Evolutionary conservation across 129 eudicot species (phyloP).

Genomic region (Glebionis coronaria): DNA sequence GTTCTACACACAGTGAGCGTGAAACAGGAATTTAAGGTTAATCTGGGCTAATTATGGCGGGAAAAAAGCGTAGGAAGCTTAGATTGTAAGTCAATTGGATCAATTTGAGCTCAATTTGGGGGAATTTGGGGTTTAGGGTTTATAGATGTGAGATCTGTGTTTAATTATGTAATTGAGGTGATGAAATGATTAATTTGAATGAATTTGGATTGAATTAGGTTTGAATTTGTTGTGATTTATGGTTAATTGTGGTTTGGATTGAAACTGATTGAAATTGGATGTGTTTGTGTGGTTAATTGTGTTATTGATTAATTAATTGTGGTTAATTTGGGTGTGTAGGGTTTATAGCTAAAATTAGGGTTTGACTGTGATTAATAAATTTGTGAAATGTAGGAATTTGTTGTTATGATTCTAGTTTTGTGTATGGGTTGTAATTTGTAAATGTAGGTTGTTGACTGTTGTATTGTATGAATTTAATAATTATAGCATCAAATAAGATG

Average conservation of each 20-base stretch:
- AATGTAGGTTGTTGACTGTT: slow-evolving; percentile 18
- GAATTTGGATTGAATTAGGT: slow-evolving; percentile 3
- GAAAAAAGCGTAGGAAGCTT: slow-evolving; percentile 43
- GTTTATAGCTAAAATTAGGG: background rate
- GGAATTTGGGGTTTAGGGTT: slow-evolving; percentile 15
- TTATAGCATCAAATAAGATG: too few relatives aligned
- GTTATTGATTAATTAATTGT: background rate
- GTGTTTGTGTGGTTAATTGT: slow-evolving; percentile 7
- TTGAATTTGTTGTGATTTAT: background rate
- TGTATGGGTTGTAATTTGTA: background rate
- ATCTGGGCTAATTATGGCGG: slow-evolving; percentile 40
- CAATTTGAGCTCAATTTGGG: background rate
- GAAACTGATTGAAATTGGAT: background rate
- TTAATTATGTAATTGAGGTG: slow-evolving; percentile 10
- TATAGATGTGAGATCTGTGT: slow-evolving; percentile 28
- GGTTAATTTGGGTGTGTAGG: slow-evolving; percentile 25
- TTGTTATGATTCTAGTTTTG: background rate
- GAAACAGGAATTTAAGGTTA: background rate
- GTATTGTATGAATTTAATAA: background rate
- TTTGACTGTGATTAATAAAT: slow-evolving; percentile 8
- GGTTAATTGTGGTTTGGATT: slow-evolving; percentile 4
- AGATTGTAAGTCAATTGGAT: slow-evolving; percentile 32
- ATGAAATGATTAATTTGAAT: slow-evolving; percentile 13
- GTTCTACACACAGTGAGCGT: slow-evolving; percentile 1
- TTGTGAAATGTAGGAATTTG: too few relatives aligned